Evolutionary conservation across 176 grass and related monocot species (phyloP), one percentile per base, ranked within the genome.

Genomic region (Zoysia japonica): DNA sequence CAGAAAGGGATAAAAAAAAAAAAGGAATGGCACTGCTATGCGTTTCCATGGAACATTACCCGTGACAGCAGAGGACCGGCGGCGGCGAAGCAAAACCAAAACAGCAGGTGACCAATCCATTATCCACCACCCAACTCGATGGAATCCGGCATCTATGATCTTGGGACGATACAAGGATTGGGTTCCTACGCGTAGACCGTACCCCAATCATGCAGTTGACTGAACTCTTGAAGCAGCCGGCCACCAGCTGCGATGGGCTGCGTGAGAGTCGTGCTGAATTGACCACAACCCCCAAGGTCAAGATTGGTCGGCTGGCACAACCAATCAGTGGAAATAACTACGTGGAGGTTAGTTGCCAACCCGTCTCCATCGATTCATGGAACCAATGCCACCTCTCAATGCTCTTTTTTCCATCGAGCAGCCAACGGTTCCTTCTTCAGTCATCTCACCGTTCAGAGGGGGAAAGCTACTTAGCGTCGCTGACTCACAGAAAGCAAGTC

Each of bases 231-330:
- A 6, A 59, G 7, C 55, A 17, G 2, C 6, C 9, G n/a, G 1
- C 56, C 56, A 20, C 8, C n/a, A 17, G 56, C 56, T 9, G 56
- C 56, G 36, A 70, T n/a, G 39, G 38, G 15, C n/a, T 3, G 49
- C 39, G 36, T 78, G 61, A 51, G 61, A 52, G 2, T 66, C 47
- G 37, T 78, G 76, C 47, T 78, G 76, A 51, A 67, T 78, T 67
- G 61, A 78, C 76, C 76, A 17, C 9, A 12, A 53, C 36, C 76
- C 15, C 37, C 4, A 16, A 53, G 16, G 76, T 78, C 76, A 78
- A 67, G 61, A 17, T 52, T n/a, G 76, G 16, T 42, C 37, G 47
- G 76, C 76, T 65, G 2, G 35, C 47, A 20, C 8, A 46, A 56
- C 51, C 5, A 39, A 48, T 51, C 13, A 71, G 14, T 72, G 35